Evolutionary conservation across 495 filamentous ascomycete genomes (phyloP), one percentile per base, ranked within the genome.

Genomic region (Hypoxylon rickii): DNA sequence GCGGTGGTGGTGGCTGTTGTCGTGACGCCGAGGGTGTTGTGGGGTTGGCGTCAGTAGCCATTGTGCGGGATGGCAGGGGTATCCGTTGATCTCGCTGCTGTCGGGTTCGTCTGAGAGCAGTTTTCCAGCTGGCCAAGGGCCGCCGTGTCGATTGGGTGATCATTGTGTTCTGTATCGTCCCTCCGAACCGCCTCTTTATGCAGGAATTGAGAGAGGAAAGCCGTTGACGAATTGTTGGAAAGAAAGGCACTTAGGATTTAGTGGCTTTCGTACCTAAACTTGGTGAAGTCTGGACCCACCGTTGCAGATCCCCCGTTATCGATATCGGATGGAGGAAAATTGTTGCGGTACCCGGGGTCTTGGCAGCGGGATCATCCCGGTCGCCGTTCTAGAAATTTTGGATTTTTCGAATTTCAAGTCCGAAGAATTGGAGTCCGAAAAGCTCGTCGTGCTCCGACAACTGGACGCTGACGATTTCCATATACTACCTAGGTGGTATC

Each of bases 101-200:
- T 22, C 77, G 59, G 40, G 69, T 67, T 49, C 73, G 68, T 39
- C 79, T 77, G 8, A 85, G 63, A 54, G 81, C 68, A 17, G 81
- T 75, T 72, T 85, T 84, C 71, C 86, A 82, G 75, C 83, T 84
- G 81, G 80, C 79, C 76, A 87, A 73, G 52, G 81, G 86, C 84
- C 83, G 84, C 70, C 84, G 68, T 48, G 80, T 71, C 55, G 75
- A 73, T 54, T 80, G 67, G 44, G 72, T 74, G 67, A 86, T 84
- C 87, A 89, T 89, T 44, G 63, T 73, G 65, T 33, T 39, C 32
- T 13, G 12, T 29, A 29, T n/a, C n/a, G n/a, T n/a, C n/a, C n/a
- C n/a, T n/a, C n/a, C n/a, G n/a, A n/a, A n/a, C n/a, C n/a, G n/a
- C n/a, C n/a, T n/a, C n/a, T n/a, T n/a, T n/a, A n/a, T n/a, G n/a